A percentile compares a stretch with the other conserved stretches of the same genome.
Conservation (phyloP, 1,284 basidiomycete genomes). For the Athelia sp. region DNA sequence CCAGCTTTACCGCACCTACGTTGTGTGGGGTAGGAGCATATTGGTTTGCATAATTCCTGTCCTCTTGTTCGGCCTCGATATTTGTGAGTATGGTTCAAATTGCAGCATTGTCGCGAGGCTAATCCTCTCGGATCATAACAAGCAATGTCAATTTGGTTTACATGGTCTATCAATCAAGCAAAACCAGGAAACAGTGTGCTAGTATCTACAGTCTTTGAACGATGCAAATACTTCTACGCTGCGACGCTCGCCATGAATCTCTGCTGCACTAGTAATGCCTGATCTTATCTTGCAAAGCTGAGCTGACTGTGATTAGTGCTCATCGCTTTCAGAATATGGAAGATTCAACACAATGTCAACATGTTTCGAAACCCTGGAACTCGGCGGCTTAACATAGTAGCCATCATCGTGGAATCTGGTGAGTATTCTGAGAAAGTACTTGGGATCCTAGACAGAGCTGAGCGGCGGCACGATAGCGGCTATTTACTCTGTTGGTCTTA, state of each 20-base stretch:
- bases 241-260: neutral
- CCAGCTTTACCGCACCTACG: neutral
- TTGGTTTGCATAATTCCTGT: neutral
- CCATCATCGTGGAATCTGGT: neutral
- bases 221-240: neutral
- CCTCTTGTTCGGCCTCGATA: neutral
- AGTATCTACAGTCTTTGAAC: neutral
- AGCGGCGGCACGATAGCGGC: neutral
- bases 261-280: neutral
- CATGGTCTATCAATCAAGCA: neutral
- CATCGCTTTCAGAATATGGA: conserved; percentile 1
- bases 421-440: neutral
- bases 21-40: neutral
- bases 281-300: neutral
- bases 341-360: neutral
- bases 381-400: neutral
- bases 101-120: neutral
- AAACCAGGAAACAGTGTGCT: neutral
- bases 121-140: neutral
- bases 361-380: neutral
- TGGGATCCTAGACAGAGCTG: neutral
- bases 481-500: neutral
- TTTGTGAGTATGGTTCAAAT: neutral
- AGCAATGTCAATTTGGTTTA: conserved; percentile 1
- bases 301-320: neutral